Percentiles rank a stretch among this genome's conserved stretches.
Conservation (phyloP, 805 yeast species). For the Kodamaea nitidulidarum region DNA sequence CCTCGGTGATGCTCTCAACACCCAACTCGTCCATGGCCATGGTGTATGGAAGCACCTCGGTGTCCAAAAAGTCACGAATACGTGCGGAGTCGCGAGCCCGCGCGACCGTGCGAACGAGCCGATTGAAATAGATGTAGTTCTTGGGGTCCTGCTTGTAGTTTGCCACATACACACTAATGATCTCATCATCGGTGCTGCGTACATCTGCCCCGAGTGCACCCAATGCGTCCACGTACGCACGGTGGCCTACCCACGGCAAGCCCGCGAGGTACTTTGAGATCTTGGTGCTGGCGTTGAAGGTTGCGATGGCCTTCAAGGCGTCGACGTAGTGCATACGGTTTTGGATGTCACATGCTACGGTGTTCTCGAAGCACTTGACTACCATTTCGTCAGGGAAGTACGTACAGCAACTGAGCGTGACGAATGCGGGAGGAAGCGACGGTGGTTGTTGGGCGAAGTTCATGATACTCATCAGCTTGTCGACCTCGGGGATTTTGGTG, state of each 20-base stretch:
- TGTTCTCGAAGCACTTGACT: constrained; percentile 37
- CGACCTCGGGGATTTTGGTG: constrained; percentile 34
- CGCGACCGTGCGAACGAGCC: constrained; percentile 25
- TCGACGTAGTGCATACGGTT: constrained; percentile 38
- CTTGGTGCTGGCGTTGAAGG: constrained; percentile 18
- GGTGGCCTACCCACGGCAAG: constrained; percentile 29
- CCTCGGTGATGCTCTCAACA: constrained; percentile 43
- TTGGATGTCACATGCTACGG: constrained; percentile 28
- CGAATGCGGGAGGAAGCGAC: constrained; percentile 23
- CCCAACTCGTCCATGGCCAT: constrained; percentile 35
- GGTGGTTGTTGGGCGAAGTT: constrained; percentile 16
- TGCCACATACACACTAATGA: constrained; percentile 32
- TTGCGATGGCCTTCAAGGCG: constrained; percentile 23
- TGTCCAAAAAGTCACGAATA: constrained; percentile 21
- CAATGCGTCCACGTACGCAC: constrained; percentile 32
- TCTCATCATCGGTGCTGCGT: constrained; percentile 20
- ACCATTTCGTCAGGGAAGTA: constrained; percentile 39
- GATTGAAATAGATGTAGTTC: constrained; percentile 35
- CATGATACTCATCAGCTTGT: constrained; percentile 28
- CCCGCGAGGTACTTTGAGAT: constrained; percentile 28
- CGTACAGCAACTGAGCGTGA: constrained; percentile 26
- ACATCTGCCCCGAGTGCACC: constrained; percentile 23
- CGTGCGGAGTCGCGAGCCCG: constrained; percentile 20
- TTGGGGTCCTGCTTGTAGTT: constrained; percentile 30
- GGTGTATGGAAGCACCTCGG: constrained; percentile 31